These are phyloP conservation scores for Thielaviopsis ethacetica DNA, from an alignment of 2,329 filamentous ascomycete species.

Conservation along the genomic window DNA sequence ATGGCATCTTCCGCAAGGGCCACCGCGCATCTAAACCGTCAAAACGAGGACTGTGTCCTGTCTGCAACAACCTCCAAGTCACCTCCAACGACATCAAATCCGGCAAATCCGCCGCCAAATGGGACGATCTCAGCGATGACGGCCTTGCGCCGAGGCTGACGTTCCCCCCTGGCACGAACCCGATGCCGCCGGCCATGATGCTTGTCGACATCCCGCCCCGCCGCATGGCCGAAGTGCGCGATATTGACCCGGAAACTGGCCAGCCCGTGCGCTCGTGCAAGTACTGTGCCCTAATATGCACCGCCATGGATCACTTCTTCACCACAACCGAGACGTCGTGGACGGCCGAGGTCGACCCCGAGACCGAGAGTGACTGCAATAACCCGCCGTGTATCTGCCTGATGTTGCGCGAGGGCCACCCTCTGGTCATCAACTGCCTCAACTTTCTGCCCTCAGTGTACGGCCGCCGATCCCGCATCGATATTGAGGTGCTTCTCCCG, in stretches of 20 bases:
- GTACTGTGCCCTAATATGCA: conserved; percentile 8
- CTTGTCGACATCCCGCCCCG: conserved; percentile 9
- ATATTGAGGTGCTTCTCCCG: conserved; percentile 8
- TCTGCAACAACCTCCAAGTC: conserved; percentile 11
- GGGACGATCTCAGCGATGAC: conserved; percentile 10
- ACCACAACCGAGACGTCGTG: neutral
- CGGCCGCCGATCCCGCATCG: conserved; percentile 9
- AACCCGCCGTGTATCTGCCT: conserved; percentile 9
- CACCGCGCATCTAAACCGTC: neutral
- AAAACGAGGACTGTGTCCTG: conserved; percentile 7
- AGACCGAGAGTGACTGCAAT: conserved; percentile 6
- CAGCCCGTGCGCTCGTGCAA: conserved; percentile 3
- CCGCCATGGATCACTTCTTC: conserved; percentile 8
- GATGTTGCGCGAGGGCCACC: conserved; percentile 8
- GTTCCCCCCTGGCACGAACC: conserved; percentile 7
- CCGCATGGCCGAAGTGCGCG: conserved; percentile 9
- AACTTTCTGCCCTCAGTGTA: conserved; percentile 8
- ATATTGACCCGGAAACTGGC: conserved; percentile 1
- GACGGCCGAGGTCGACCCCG: neutral
- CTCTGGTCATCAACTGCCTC: conserved; percentile 10
- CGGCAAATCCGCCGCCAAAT: conserved; percentile 6
- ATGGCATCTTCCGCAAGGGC: conserved; percentile 11
- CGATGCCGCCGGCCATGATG: conserved; percentile 11
- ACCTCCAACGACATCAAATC: conserved; percentile 9
- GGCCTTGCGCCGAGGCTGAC: neutral